Base-by-base conservation (phyloP, 2,329 filamentous ascomycete genomes). In the Xenosphaeropsis pyriputrescens region DNA sequence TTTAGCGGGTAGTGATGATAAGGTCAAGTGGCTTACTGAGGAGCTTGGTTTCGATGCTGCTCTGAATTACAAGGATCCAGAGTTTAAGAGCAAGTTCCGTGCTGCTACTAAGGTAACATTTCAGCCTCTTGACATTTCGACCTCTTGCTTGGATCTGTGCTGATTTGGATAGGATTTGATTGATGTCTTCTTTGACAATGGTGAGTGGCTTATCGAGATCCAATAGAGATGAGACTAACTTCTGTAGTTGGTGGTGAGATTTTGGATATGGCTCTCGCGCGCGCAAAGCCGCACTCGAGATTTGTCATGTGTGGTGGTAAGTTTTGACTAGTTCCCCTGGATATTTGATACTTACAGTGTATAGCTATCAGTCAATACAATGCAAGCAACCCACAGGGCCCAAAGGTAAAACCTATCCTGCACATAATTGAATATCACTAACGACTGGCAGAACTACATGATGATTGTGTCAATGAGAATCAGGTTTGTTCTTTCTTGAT, bases 121-220 rank as follows among this genome's bases (percentile, higher is more conserved):
- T 16, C 11, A 15, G 6, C 17, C 14, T 15, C 3, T 16, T 34
- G 30, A 7, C 13, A 34, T 7, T 33, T 16, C 11, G 26, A 6
- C 17, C 14, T 15, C 3, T 16, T 34, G 30, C 40, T 22, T 35
- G 34, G 8, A 8, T 9, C 6, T 2, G 55, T 26, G 30, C 38
- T 39, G 11, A 39, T 32, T 29, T 36, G 18, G 12, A 38, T 32
- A 64, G 31, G 58, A 68, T 43, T 64, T 66, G 44, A 80, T 78
- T 39, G 74, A 81, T 56, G 74, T 85, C 12, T 85, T 75, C 57
- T 85, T 75, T 54, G 79, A 85, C 57, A 84, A 84, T 59, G 47
- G 46, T 45, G 12, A 34, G 36, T 22, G 2, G 7, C 15, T 9
- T 8, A 14, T 18, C 15, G 9, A 35, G 8, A 32, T 3, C 22